Base-by-base conservation (phyloP, 768 basidiomycete genomes). In the Suillus occidentalis region DNA sequence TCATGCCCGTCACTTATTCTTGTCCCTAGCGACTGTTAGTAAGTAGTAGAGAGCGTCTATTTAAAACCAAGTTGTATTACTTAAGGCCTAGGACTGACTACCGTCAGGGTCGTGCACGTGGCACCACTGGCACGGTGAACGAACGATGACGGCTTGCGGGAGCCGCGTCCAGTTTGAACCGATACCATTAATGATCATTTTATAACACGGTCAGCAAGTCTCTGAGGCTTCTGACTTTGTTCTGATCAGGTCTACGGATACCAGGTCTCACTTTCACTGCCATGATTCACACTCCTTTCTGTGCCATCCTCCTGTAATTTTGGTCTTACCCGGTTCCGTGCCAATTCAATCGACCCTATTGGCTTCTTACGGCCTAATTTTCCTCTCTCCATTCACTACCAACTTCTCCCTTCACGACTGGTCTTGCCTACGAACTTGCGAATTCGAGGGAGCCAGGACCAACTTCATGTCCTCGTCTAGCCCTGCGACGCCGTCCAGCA, bases 401-500 rank as follows among this genome's bases (percentile, higher is more conserved):
- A 55, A 47, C 50, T 50, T 25, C 13, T 50, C 49, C 49, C 14
- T 52, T 25, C 16, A 52, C 50, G 16, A 52, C 50, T 52, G 28
- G 31, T 34, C 53, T 20, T 55, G 36, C 28, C 28, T 31, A 10
- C 50, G 50, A 50, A 28, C 8, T 28, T 18, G 50, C 25, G 8
- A 50, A 52, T 31, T 18, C 28, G 50, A 8, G 10, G 28, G 28
- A 52, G 34, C 22, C 20, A 22, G 5, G 25, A 25, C 25, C 36
- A 20, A n/a, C 25, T 37, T 36, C 53, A 66, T 62, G 65, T 61
- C 63, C 36, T 63, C 65, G 28, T 37, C 39, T 14, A 20, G 39
- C 28, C 25, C 20, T 45, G 40, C 36, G 14, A 49, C n/a, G 18
- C 25, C 42, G 9, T 64, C 65, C 25, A 61, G 65, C n/a, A 58